A percentile compares a stretch with the other conserved stretches of the same genome.
phyloP scores from a whole-genome alignment of 345 rosid species.

The Lepidium aucheri region DNA sequence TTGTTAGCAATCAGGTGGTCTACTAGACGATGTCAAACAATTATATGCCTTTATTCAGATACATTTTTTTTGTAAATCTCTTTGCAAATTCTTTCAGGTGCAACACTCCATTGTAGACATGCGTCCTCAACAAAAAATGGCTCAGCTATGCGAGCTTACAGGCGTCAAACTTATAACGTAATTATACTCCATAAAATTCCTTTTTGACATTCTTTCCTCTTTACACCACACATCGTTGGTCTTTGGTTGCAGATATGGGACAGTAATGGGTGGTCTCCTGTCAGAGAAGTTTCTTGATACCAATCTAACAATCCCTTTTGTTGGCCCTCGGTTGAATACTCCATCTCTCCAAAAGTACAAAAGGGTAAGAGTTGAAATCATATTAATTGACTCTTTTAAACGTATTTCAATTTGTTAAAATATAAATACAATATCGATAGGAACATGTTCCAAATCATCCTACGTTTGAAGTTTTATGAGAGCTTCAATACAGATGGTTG shows the following conservation, averaged over 20 bases:
- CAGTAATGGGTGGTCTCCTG: slow-evolving; percentile 92
- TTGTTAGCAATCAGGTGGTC: slow-evolving; percentile 92
- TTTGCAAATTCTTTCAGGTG: slow-evolving; percentile 40
- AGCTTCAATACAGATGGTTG: slow-evolving; percentile 58
- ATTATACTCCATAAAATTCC: slow-evolving; percentile 13
- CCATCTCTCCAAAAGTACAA: slow-evolving; percentile 93
- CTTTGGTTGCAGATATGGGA: slow-evolving; percentile 63
- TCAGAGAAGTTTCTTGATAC: slow-evolving; percentile 92
- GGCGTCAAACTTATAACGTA: slow-evolving; percentile 96
- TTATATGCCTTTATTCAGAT: background rate
- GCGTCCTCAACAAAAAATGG: slow-evolving; percentile 97
- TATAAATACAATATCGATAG: too few relatives aligned
- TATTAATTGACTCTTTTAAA: background rate
- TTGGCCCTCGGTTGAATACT: slow-evolving; percentile 75
- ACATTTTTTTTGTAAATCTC: background rate
- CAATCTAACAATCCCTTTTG: slow-evolving; percentile 75
- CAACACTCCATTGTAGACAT: slow-evolving; percentile 93
- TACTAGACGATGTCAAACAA: background rate
- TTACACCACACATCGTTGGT: background rate
- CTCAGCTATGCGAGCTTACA: slow-evolving; percentile 81
- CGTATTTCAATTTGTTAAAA: too few relatives aligned
- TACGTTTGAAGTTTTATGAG: background rate
- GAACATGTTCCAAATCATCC: too few relatives aligned
- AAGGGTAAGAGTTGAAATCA: slow-evolving; percentile 41
- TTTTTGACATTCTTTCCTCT: background rate